Base-by-base conservation (phyloP, 768 basidiomycete genomes). In the Grammothele lineata region DNA sequence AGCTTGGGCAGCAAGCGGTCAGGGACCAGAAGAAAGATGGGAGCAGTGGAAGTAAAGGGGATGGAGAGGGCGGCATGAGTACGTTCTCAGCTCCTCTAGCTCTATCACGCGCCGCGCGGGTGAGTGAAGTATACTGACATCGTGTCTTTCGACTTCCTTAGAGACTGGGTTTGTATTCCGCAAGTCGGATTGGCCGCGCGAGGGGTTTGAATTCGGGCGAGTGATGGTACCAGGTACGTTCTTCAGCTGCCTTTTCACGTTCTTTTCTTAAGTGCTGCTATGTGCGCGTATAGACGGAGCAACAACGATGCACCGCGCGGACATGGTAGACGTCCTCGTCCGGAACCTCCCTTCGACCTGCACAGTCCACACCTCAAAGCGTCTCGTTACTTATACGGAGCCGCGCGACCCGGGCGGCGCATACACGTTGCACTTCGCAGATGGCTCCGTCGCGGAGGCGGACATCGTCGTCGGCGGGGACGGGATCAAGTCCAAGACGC, bases 401-500 rank as follows among this genome's bases (percentile, higher is more conserved):
- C 22, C 51, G 0, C 6, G 39, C 9, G 12, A 19, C 3, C 37
- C 36, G 18, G 50, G 38, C 18, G 41, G 35, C 33, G 1, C 33
- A 1, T 45, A 58, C 37, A 44, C 37, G 4, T 50, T 64, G 15
- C 48, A 53, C 18, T 57, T 57, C 32, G 42, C 50, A 3, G 63
- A 64, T 42, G 57, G 57, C 1, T 48, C 50, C 4, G 50, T 38
- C 11, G 57, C 61, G 4, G 47, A 48, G 19, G 47, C 58, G 11
- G 61, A 64, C 47, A 47, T 61, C 6, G 45, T 64, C 37, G 37
- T 64, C 26, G 61, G 63, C 5, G 59, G 57, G 9, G 63, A 64
- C 46, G 63, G 63, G 7, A 55, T 64, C 23, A 57, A 53, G 23
- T 64, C 63, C 23, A 44, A 51, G 21, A 48, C 50, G n/a, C 63